These are phyloP conservation scores for Ascochyta koolunga DNA, from an alignment of 2,329 filamentous ascomycete genomes.

Conservation along the genomic window DNA sequence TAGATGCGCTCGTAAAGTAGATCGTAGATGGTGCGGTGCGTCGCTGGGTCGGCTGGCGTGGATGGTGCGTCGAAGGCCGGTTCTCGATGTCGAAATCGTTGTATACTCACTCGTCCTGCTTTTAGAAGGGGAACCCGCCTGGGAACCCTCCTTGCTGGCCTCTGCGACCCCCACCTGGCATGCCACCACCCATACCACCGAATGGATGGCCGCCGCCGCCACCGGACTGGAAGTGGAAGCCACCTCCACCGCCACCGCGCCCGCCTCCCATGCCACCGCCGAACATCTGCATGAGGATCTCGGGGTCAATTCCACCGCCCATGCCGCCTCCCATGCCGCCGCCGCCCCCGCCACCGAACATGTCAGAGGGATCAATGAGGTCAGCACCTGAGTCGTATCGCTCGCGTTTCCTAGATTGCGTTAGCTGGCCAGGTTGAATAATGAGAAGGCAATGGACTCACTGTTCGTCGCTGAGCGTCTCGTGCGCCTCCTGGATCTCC, in stretches of 20 bases:
- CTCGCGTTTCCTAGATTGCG: conserved; percentile 72
- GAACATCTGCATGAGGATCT: conserved; percentile 46
- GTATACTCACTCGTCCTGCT: neutral
- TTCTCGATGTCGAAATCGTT: neutral
- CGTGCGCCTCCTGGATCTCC: conserved; percentile 96
- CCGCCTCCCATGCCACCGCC: conserved; percentile 56
- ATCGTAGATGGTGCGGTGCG: conserved; percentile 12
- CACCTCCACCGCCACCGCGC: conserved; percentile 56
- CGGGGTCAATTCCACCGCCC: conserved; percentile 49
- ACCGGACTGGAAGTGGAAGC: conserved; percentile 49
- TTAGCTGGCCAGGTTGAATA: conserved; percentile 9
- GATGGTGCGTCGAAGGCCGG: neutral
- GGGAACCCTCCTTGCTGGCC: conserved; percentile 20
- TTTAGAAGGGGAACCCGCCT: conserved; percentile 39
- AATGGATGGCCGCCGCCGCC: conserved; percentile 52
- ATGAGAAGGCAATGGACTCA: conserved; percentile 58
- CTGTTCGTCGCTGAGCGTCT: conserved; percentile 92
- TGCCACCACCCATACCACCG: conserved; percentile 42
- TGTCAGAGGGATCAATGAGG: conserved; percentile 83
- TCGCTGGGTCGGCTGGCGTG: conserved; percentile 1
- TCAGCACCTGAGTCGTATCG: conserved; percentile 93
- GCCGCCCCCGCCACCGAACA: conserved; percentile 71
- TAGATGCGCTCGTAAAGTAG: conserved; percentile 18
- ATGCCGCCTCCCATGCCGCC: conserved; percentile 62
- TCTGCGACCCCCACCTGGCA: conserved; percentile 41